Base-by-base conservation (phyloP, 176 grass and related monocot genomes). In the Paspalum notatum region DNA sequence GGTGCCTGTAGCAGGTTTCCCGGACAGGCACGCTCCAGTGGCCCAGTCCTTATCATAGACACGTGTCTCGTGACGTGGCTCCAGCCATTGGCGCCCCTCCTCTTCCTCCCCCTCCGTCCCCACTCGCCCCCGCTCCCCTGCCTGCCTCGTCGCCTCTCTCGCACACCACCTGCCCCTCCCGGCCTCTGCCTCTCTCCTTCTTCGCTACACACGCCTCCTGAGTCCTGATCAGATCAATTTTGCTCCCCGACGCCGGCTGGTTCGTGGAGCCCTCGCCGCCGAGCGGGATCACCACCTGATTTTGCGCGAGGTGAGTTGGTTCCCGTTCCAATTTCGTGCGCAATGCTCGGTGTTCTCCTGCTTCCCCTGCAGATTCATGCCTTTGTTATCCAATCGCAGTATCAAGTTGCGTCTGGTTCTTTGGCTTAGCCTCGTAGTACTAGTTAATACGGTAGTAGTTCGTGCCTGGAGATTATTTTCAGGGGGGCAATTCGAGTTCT, bases 21-120 rank as follows among this genome's bases (percentile, higher is more conserved):
- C 37, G 8, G 26, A 52, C 71, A 18, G 62, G 62, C 66, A 69
- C 49, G 77, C 83, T 77, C 82, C 72, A 55, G 87, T 81, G 87
- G 82, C 63, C 87, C 71, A 48, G 85, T 92, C 87, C 87, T 84
- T 85, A 82, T 85, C 84, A 83, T 4, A 7, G 85, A 90, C 90
- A 95, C 93, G 93, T 92, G 93, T 84, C 64, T 69, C 68, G 71
- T 92, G 93, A 95, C 93, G 90, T 95, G 90, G 90, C 78, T 69
- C 80, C 80, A 85, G 81, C 78, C 69, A 80, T 91, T 85, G 77
- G 80, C 84, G 72, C 77, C 82, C 79, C 21, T 48, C 56, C 48
- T 56, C 41, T 56, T n/a, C 46, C 79, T 32, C 58, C 76, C 38
- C 17, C 20, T n/a, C 69, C 77, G 40, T 17, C 42, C 63, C 64